Evolutionary conservation across 2,329 filamentous ascomycete species (phyloP), one percentile per base, ranked within the genome.

Genomic region (Beauveria sp.): DNA sequence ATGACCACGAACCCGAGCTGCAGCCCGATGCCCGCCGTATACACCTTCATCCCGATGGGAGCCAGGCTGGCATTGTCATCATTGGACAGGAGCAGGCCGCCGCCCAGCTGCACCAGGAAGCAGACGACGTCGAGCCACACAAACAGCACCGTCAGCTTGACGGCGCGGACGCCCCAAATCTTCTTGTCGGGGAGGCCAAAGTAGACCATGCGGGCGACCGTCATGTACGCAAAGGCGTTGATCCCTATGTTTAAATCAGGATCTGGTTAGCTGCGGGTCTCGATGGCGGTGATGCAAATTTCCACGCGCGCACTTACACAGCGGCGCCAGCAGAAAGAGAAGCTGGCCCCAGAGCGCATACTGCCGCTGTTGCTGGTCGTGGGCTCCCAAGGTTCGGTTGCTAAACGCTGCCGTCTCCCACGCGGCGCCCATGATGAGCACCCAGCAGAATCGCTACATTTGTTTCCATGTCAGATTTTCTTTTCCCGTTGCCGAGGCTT

Each of bases 121-220:
- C 75, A 77, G 40, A 76, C 43, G n/a, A 81, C 65, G 64, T 81
- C 79, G 40, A 79, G 70, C 69, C 75, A 75, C 9, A 82, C 78
- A 54, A 82, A 81, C 43, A 76, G 67, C 47, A 74, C 73, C 16
- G 78, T 76, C 62, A 82, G 72, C 20, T 70, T 70, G 28, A 69
- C 67, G 20, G 73, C 71, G 34, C 69, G 72, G 51, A 76, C 66
- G 10, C 73, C 70, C 42, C 73, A 67, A 22, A 77, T 70, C 30
- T 68, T 71, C 64, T 72, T 72, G 10, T 73, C 70, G 1, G 76
- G 75, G 26, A 77, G 68, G 62, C 70, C 70, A 61, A 72, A 74
- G 65, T 74, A 72, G 5, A 77, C 68, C 64, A 76, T 69, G 38
- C 74, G 71, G 1, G 76, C 73, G 45, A 78, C 71, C 3, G 73